Percentiles rank a stretch among this genome's conserved stretches.
These are phyloP conservation scores for Periglandula ipomoeae DNA, from an alignment of 2,329 filamentous ascomycete genomes.

Conservation along the genomic window DNA sequence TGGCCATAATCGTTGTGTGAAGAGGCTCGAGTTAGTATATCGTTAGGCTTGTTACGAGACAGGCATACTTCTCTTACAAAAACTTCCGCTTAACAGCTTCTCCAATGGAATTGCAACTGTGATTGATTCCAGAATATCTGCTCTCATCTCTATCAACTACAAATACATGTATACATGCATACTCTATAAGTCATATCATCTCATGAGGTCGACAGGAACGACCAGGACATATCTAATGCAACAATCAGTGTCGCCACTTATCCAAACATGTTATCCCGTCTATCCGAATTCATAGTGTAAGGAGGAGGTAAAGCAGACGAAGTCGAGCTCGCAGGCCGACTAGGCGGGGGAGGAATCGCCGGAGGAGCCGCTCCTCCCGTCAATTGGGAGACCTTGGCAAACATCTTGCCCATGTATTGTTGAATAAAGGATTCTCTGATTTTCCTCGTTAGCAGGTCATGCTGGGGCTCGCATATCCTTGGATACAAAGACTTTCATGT, in stretches of 20 bases:
- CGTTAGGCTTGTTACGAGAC: too few species aligned
- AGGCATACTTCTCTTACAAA: too few species aligned
- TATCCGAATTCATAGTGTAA: constrained; percentile 10
- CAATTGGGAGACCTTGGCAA: constrained; percentile 39
- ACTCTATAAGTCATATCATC: not conserved
- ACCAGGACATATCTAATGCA: too few species aligned
- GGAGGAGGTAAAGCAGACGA: constrained; percentile 13
- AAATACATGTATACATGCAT: not conserved
- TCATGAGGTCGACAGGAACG: too few species aligned
- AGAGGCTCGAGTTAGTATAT: too few species aligned
- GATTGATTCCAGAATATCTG: too few species aligned
- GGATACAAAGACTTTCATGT: constrained; percentile 65
- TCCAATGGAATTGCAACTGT: too few species aligned
- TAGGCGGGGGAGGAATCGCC: constrained; percentile 5
- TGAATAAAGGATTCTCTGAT: constrained; percentile 65
- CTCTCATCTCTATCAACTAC: not conserved
- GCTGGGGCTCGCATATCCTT: constrained; percentile 39
- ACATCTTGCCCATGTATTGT: constrained; percentile 66
- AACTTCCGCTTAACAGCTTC: too few species aligned
- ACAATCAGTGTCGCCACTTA: not conserved
- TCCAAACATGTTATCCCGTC: constrained; percentile 10
- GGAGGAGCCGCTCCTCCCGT: constrained; percentile 1
- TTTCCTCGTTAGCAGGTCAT: not conserved
- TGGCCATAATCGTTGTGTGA: too few species aligned
- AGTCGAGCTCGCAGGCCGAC: constrained; percentile 5